Evolutionary conservation across 495 filamentous ascomycete species (phyloP).

Genomic region (Pyronema domesticum): DNA sequence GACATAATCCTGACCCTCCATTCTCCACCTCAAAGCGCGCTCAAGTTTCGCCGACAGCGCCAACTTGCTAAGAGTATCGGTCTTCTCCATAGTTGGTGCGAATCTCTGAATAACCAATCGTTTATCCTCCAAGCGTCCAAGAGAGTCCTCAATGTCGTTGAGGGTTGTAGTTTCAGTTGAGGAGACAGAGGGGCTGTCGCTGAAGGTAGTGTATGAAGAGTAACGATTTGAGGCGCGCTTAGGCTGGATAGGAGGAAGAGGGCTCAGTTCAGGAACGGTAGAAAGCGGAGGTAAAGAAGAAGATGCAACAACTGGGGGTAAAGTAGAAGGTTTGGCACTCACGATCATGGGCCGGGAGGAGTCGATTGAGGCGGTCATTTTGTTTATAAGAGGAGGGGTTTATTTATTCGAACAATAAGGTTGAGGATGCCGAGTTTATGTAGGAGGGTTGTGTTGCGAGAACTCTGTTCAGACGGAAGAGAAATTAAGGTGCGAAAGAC

Average conservation of each 20-base stretch:
- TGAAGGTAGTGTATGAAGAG: conserved; percentile 18
- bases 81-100: conserved; percentile 62
- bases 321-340: conserved; percentile 5
- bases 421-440: too few relatives aligned
- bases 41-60: conserved; percentile 89
- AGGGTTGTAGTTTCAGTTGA: conserved; percentile 18
- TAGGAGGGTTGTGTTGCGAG: too few relatives aligned
- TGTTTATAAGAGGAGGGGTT: not conserved
- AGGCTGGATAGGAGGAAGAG: conserved; percentile 2
- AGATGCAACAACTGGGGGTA: not conserved
- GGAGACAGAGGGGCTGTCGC: conserved; percentile 15
- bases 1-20: conserved; percentile 80
- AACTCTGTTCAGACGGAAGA: too few relatives aligned
- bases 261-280: conserved; percentile 4
- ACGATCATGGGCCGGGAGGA: conserved; percentile 24
- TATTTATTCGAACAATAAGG: too few relatives aligned
- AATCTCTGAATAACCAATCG: conserved; percentile 72
- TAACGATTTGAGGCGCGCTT: conserved; percentile 17
- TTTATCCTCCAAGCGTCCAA: conserved; percentile 84
- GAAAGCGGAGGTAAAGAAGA: not conserved
- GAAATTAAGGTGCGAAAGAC: too few relatives aligned
- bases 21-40: conserved; percentile 71
- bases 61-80: conserved; percentile 68
- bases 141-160: conserved; percentile 51
- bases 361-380: conserved; percentile 21